phyloP scores from a whole-genome alignment of 106 monocot genomes.

The Amphibolis antarctica region DNA sequence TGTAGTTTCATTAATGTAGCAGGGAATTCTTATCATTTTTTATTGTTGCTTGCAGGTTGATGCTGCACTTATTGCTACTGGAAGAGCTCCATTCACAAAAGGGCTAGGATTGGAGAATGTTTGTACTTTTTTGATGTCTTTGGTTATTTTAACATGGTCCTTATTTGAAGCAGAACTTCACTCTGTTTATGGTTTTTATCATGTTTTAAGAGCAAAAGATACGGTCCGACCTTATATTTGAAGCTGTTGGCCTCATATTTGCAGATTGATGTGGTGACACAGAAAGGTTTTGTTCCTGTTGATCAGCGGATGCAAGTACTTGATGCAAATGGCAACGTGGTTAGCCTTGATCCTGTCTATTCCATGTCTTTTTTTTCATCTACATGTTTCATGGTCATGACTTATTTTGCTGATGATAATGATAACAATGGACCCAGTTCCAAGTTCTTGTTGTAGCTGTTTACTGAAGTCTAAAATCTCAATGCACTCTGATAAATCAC shows the following conservation, averaged over 20 bases:
- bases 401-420: too few relatives aligned
- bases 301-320: conserved; percentile 89
- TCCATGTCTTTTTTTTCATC: too few relatives aligned
- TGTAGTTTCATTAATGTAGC: neutral
- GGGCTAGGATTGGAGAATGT: conserved; percentile 98
- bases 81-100: conserved; percentile 93
- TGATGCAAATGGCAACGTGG: conserved; percentile 64
- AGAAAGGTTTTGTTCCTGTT: conserved; percentile 96
- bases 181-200: neutral
- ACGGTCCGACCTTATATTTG: neutral
- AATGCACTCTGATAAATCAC: too few relatives aligned
- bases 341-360: conserved; percentile 7
- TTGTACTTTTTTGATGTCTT: neutral
- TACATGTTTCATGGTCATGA: too few relatives aligned
- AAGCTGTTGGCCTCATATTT: neutral
- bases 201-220: neutral
- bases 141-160: neutral
- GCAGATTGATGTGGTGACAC: conserved; percentile 86
- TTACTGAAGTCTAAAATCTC: too few relatives aligned
- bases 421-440: too few relatives aligned
- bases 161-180: neutral
- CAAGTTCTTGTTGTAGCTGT: too few relatives aligned
- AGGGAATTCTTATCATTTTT: neutral
- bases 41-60: conserved; percentile 49
- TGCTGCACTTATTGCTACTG: conserved; percentile 97